Evolutionary conservation across 305 asterid species (phyloP), one percentile per base, ranked within the genome.

Genomic region (Plantago coronopus): DNA sequence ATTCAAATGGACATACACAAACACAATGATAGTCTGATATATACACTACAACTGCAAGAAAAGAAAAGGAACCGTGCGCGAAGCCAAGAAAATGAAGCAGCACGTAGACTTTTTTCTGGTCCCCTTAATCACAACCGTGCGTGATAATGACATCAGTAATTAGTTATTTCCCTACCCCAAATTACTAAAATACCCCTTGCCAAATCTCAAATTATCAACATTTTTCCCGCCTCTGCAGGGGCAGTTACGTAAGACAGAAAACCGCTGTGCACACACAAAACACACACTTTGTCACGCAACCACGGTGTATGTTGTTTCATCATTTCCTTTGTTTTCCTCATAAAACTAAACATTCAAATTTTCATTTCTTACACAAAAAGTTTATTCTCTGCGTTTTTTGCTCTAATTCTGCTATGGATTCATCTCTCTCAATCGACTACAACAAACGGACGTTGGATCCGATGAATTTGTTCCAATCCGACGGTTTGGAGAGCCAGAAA

Each of bases 391-490:
- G 17, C 2, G 17, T 7, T 17, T 17, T 34, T 6, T 34, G 12
- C 12, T 2, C 9, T 0, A 7, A 7, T 27, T 27, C 31, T 27
- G 31, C 31, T 27, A 81, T 80, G 85, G 81, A 79, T 67, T 76
- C 81, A 8, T 69, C 61, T 27, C 50, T 74, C 23, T 58, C 4
- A 54, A 54, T 77, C 0, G 75, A 73, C 43, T 65, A 68, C 72
- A 31, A 74, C 65, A 79, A 63, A 76, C 67, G 74, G 17, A 70
- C 54, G 47, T 70, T 72, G 15, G 73, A 75, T 59, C 71, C 74
- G 0, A 72, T 70, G 15, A 78, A 71, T 37, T 72, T 79, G 7
- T 70, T 77, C 31, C 62, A 69, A 17, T 85, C 80, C 48, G 82
- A 78, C 17, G 60, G 58, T 47, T 76, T 82, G 46, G 71, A 68